A percentile compares a stretch with the other conserved stretches of the same genome.
phyloP scores from a whole-genome alignment of 164 flowering plant species.

The Protea cynaroides region DNA sequence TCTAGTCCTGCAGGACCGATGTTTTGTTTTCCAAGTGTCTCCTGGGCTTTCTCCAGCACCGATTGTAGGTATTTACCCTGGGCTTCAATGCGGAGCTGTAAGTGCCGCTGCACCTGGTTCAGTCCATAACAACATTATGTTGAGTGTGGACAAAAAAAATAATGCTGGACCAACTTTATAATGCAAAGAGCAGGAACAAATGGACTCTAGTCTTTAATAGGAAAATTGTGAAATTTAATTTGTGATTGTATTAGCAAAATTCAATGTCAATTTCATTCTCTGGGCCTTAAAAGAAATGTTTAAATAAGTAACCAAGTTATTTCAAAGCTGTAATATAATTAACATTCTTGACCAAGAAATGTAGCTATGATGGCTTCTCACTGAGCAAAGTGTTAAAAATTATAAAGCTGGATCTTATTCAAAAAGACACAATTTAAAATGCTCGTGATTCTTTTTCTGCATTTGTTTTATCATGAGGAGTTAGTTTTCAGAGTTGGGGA shows the following conservation, averaged over 20 bases:
- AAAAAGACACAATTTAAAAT: neutral
- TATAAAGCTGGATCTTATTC: neutral
- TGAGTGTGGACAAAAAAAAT: neutral
- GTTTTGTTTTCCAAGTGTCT: slow-evolving; percentile 75
- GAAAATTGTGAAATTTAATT: too few species aligned
- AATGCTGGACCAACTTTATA: neutral
- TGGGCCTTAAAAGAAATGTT: too few species aligned
- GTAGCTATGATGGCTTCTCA: too few species aligned
- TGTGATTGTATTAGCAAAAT: too few species aligned
- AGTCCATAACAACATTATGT: slow-evolving; percentile 3
- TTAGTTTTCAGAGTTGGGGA: too few species aligned
- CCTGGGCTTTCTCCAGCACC: slow-evolving; percentile 65
- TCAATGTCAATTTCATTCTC: too few species aligned
- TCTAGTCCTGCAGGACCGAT: slow-evolving; percentile 63
- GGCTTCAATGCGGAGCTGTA: slow-evolving; percentile 76
- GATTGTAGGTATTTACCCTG: slow-evolving; percentile 61
- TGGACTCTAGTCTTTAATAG: slow-evolving; percentile 13
- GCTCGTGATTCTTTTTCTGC: neutral
- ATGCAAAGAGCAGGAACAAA: slow-evolving; percentile 21
- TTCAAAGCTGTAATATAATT: neutral
- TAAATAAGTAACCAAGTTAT: neutral
- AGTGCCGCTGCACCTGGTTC: slow-evolving; percentile 74
- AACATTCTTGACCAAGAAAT: neutral
- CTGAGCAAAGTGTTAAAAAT: too few species aligned
- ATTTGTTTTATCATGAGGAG: neutral